Evolutionary conservation across 495 filamentous ascomycete species (phyloP).

Genomic region (Penicillium canescens): DNA sequence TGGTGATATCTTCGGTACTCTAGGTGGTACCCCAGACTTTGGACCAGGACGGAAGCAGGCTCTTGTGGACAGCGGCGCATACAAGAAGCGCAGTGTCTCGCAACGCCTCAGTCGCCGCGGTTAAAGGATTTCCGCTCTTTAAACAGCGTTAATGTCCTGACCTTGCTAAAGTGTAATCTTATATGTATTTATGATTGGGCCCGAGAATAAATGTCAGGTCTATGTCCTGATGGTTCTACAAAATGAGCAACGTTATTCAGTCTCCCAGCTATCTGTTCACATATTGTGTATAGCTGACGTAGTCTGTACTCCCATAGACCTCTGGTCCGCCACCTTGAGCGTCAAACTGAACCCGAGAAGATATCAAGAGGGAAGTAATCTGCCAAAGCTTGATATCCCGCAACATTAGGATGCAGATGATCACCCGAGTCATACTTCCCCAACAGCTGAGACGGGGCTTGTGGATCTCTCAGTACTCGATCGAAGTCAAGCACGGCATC

Average conservation of each 20-base stretch:
- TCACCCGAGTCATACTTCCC: conserved; percentile 64
- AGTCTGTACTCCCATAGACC: too few species aligned
- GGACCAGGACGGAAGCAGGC: conserved; percentile 49
- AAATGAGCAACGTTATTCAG: too few species aligned
- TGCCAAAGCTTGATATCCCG: conserved; percentile 63
- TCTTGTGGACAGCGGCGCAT: conserved; percentile 26
- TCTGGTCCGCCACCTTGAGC: not conserved
- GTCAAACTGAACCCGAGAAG: conserved; percentile 29
- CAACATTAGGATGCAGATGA: conserved; percentile 69
- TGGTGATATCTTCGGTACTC: conserved; percentile 68
- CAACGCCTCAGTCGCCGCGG: conserved; percentile 9
- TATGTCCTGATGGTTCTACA: too few species aligned
- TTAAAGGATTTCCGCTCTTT: not conserved
- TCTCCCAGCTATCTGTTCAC: not conserved
- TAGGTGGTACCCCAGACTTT: conserved; percentile 68
- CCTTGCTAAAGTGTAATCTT: too few species aligned
- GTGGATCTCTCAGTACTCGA: conserved; percentile 52
- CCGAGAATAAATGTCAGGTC: too few species aligned
- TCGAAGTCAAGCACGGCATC: conserved; percentile 68
- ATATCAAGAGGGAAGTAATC: conserved; percentile 59
- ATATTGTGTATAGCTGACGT: not conserved
- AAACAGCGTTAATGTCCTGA: too few species aligned
- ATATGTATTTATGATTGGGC: not conserved
- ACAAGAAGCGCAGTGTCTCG: conserved; percentile 26
- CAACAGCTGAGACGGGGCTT: conserved; percentile 42